Conservation (phyloP, 768 basidiomycete species). For the Cyathus striatus region DNA sequence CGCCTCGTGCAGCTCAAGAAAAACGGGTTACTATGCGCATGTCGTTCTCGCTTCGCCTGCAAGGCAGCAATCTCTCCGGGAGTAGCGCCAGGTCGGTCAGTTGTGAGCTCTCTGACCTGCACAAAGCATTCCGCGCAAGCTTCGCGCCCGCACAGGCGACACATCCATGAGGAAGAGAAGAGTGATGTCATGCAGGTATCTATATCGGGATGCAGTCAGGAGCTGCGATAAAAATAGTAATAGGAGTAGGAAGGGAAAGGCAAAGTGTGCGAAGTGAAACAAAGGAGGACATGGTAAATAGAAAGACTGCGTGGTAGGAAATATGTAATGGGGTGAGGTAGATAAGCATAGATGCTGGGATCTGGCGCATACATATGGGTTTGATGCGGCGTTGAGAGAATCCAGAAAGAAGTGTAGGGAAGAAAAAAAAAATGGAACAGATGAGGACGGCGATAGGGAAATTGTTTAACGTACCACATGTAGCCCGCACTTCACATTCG, state of each 20-base stretch:
- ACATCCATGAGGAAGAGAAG: constrained; percentile 88
- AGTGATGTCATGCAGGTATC: constrained; percentile 94
- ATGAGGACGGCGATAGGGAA: too few species aligned
- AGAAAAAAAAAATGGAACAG: too few species aligned
- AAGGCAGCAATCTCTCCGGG: constrained; percentile 44
- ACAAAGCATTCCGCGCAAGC: constrained; percentile 81
- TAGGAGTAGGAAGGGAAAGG: constrained; percentile 3
- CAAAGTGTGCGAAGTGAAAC: constrained; percentile 2
- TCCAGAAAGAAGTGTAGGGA: too few species aligned
- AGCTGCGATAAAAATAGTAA: too few species aligned
- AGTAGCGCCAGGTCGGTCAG: constrained; percentile 41
- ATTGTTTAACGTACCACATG: constrained; percentile 81
- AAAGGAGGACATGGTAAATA: constrained; percentile 1
- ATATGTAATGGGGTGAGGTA: too few species aligned
- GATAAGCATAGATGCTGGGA: too few species aligned
- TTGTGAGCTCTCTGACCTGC: constrained; percentile 61
- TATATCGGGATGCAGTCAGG: too few species aligned
- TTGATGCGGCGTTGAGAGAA: too few species aligned
- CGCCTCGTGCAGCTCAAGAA: constrained; percentile 69
- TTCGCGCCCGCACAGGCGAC: constrained; percentile 86
- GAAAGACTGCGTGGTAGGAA: too few species aligned
- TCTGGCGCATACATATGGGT: too few species aligned
- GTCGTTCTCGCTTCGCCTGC: constrained; percentile 51
- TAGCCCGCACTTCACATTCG: constrained; percentile 79
- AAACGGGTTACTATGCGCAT: constrained; percentile 63